phyloP scores from a whole-genome alignment of 2,329 filamentous ascomycete species.

The Ophiostoma sp. region DNA sequence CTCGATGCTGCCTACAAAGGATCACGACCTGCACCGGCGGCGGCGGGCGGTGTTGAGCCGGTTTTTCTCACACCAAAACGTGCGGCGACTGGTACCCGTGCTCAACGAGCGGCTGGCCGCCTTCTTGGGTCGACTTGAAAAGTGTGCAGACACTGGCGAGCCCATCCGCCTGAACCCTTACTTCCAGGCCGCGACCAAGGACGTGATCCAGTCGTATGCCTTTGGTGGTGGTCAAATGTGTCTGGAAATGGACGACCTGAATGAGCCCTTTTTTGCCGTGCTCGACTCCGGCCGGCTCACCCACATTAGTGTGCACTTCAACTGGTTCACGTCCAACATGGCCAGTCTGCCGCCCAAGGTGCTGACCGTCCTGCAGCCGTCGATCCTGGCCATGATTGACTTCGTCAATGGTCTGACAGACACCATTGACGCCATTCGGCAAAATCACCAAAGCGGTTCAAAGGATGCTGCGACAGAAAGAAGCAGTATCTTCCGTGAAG shows the following conservation, averaged over 20 bases:
- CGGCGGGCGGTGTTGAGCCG: conserved; percentile 7
- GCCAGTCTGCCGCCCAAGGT: not conserved
- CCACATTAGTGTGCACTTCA: not conserved
- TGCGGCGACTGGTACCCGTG: not conserved
- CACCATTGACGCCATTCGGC: not conserved
- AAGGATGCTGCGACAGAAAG: not conserved
- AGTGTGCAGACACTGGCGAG: not conserved
- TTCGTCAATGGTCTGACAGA: not conserved
- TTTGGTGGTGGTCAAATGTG: conserved; percentile 13
- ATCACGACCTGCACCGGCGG: conserved; percentile 11
- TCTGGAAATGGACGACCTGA: conserved; percentile 13
- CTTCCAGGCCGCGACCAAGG: conserved; percentile 4
- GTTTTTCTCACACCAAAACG: conserved; percentile 13
- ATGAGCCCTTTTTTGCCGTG: conserved; percentile 1
- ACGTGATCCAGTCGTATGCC: conserved; percentile 18
- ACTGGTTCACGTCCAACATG: not conserved
- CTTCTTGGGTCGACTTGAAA: not conserved
- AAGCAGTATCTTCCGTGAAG: conserved; percentile 8
- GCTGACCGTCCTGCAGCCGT: not conserved
- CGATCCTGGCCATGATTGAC: not conserved
- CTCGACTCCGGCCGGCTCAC: not conserved
- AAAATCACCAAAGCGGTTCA: not conserved
- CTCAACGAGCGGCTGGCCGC: not conserved
- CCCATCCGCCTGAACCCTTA: not conserved
- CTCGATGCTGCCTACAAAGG: conserved; percentile 4